Percentiles rank a stretch among this genome's conserved stretches.
These are phyloP conservation scores for Thalassiosira profunda DNA, from an alignment of 108 stramenopile genomes.

Conservation along the genomic window DNA sequence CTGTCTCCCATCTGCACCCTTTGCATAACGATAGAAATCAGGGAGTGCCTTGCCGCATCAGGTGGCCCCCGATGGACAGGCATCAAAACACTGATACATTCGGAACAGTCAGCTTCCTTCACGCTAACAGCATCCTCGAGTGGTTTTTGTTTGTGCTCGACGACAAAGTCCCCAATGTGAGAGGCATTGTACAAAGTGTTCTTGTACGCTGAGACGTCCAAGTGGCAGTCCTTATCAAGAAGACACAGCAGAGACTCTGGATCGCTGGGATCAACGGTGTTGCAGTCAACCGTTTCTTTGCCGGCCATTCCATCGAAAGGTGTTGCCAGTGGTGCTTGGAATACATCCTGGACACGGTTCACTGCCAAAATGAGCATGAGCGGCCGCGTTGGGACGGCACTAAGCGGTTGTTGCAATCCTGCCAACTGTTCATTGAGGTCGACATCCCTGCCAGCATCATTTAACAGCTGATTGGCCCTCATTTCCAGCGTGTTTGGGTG, in stretches of 20 bases:
- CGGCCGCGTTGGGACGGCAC: conserved; percentile 26
- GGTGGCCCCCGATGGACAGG: conserved; percentile 44
- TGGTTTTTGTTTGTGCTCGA: conserved; percentile 2
- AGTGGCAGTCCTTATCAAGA: conserved; percentile 3
- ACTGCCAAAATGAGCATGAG: conserved; percentile 36
- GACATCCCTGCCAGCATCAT: background rate
- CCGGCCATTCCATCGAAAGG: background rate
- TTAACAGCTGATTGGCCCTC: conserved; percentile 21
- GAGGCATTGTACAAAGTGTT: conserved; percentile 28
- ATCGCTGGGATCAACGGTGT: conserved; percentile 9
- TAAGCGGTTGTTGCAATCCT: conserved; percentile 2
- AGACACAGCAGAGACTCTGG: conserved; percentile 20
- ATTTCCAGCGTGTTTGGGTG: conserved; percentile 52
- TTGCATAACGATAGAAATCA: conserved; percentile 42
- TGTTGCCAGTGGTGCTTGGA: conserved; percentile 41
- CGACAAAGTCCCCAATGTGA: conserved; percentile 46
- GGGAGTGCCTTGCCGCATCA: conserved; percentile 32
- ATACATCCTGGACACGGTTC: conserved; percentile 53
- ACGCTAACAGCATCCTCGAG: too few species aligned
- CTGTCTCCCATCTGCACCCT: conserved; percentile 11
- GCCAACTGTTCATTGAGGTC: background rate
- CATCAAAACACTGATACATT: conserved; percentile 40
- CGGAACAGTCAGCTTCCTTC: too few species aligned
- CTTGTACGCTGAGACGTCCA: conserved; percentile 34
- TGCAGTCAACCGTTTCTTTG: background rate